Conservation (phyloP, 2,329 filamentous ascomycete genomes). For the Fusarium odoratissimum region DNA sequence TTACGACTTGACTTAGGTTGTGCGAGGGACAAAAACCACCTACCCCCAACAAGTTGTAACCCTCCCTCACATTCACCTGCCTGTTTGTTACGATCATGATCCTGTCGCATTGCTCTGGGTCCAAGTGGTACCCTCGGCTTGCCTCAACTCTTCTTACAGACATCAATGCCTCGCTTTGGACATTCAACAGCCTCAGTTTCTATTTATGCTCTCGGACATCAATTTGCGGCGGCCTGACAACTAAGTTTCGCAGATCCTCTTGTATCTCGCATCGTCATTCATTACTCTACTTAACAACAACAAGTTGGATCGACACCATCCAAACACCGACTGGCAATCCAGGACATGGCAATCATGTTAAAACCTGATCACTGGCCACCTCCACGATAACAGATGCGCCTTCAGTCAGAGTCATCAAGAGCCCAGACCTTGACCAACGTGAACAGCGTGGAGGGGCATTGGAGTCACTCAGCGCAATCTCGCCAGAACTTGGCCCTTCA, state of each 20-base stretch:
- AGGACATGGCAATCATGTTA: neutral
- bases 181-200: conserved; percentile 9
- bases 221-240: conserved; percentile 16
- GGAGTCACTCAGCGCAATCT: neutral
- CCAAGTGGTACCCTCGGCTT: neutral
- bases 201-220: conserved; percentile 16
- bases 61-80: conserved; percentile 24
- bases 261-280: neutral
- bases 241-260: neutral
- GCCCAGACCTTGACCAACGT: neutral
- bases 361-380: neutral
- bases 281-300: neutral
- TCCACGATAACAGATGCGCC: neutral
- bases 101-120: neutral
- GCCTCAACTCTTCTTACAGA: conserved; percentile 6
- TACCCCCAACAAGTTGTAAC: conserved; percentile 30
- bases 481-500: neutral
- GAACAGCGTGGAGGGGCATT: neutral
- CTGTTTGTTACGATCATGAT: conserved; percentile 24
- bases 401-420: neutral
- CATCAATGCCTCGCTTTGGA: conserved; percentile 7
- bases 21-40: conserved; percentile 41
- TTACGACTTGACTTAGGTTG: conserved; percentile 27
- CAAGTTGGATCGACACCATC: neutral
- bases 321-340: neutral